These are phyloP conservation scores for Eucalyptus curtisii DNA, from an alignment of 345 rosid genomes.

Conservation along the genomic window DNA sequence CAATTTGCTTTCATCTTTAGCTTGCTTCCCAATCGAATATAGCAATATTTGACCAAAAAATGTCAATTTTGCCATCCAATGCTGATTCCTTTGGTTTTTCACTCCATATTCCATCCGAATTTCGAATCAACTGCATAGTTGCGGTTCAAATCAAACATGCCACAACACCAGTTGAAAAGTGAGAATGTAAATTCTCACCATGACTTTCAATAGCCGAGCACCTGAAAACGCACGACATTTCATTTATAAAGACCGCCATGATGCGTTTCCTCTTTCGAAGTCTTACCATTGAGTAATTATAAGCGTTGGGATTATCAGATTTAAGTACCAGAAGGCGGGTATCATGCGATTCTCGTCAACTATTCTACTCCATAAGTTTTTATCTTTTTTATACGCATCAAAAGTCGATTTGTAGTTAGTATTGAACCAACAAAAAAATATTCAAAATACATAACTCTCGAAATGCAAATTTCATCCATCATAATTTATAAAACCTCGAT, in stretches of 20 bases:
- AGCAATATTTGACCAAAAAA: background rate
- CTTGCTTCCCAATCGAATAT: background rate
- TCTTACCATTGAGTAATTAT: too few species aligned
- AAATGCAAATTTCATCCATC: background rate
- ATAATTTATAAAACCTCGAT: background rate
- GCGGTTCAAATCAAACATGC: background rate
- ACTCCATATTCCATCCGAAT: background rate
- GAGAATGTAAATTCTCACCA: background rate
- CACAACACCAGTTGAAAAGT: background rate
- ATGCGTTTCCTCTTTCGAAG: too few species aligned
- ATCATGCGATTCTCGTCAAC: too few species aligned
- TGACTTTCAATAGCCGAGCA: background rate
- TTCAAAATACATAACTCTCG: background rate
- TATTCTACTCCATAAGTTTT: too few species aligned
- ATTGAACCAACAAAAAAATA: too few species aligned
- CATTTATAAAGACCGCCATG: background rate
- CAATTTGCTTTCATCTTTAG: background rate
- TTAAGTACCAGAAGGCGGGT: too few species aligned
- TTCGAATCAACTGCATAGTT: background rate
- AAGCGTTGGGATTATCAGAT: too few species aligned
- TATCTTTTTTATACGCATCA: rapidly evolving
- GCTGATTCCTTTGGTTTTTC: background rate
- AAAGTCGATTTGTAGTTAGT: background rate
- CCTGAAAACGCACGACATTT: background rate
- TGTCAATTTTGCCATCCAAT: background rate